phyloP scores from a whole-genome alignment of 2,329 filamentous ascomycete genomes.

The Colletotrichum lentis region DNA sequence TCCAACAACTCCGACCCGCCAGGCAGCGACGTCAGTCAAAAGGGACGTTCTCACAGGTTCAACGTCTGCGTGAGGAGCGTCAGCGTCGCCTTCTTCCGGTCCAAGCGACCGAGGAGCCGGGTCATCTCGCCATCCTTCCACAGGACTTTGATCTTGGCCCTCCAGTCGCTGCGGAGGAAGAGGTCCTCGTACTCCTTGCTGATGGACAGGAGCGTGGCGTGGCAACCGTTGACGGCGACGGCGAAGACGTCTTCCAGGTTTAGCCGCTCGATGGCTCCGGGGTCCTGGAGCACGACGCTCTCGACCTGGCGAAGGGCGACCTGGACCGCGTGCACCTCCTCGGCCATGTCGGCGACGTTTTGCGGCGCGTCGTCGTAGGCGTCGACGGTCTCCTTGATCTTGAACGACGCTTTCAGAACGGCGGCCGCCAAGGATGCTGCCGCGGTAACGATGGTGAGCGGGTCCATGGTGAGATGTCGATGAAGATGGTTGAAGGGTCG shows the following conservation, averaged over 20 bases:
- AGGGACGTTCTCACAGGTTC: slow-evolving; percentile 13
- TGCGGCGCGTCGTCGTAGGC: slow-evolving; percentile 28
- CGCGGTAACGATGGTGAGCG: slow-evolving; percentile 42
- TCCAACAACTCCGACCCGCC: too few species aligned
- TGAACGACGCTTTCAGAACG: slow-evolving; percentile 30
- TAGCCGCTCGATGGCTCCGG: slow-evolving; percentile 25
- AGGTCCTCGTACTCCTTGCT: slow-evolving; percentile 32
- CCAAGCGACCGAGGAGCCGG: slow-evolving; percentile 19
- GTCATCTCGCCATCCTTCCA: slow-evolving; percentile 36
- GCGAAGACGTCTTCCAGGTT: slow-evolving; percentile 28
- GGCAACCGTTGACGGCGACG: slow-evolving; percentile 32
- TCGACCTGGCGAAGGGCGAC: slow-evolving; percentile 31
- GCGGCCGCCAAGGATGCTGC: slow-evolving; percentile 30
- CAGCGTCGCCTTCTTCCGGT: slow-evolving; percentile 33
- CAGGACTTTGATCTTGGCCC: slow-evolving; percentile 12
- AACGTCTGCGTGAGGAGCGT: slow-evolving; percentile 32
- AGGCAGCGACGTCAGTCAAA: too few species aligned
- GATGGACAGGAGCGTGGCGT: slow-evolving; percentile 28
- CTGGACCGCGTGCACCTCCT: slow-evolving; percentile 32
- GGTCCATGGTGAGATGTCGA: slow-evolving; percentile 39
- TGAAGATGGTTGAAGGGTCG: background rate
- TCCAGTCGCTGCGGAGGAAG: slow-evolving; percentile 27
- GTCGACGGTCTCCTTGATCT: slow-evolving; percentile 30
- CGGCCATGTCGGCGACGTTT: slow-evolving; percentile 28
- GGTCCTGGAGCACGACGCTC: slow-evolving; percentile 28